These are phyloP conservation scores for Piper longum DNA, from an alignment of 164 flowering plant species.

Conservation along the genomic window DNA sequence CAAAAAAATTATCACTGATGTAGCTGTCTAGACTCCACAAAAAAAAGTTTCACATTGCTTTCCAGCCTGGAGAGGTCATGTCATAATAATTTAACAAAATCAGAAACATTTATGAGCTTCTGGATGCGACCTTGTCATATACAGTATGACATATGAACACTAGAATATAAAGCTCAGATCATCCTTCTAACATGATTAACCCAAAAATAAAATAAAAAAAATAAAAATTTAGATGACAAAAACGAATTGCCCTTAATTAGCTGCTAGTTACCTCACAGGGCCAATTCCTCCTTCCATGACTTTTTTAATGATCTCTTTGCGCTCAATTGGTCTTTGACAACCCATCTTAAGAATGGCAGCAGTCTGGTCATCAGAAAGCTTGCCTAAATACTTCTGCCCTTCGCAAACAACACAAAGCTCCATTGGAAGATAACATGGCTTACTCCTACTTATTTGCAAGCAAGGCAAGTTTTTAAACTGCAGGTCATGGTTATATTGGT, in stretches of 20 bases:
- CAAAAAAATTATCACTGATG: neutral
- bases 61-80: neutral
- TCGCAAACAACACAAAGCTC: slow-evolving; percentile 92
- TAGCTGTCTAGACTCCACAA: neutral
- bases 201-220: neutral
- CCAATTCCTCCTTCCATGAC: slow-evolving; percentile 69
- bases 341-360: slow-evolving; percentile 75
- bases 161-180: too few species aligned
- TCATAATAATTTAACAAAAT: too few species aligned
- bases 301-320: slow-evolving; percentile 58
- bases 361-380: slow-evolving; percentile 87
- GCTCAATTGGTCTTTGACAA: slow-evolving; percentile 65
- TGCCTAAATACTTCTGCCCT: slow-evolving; percentile 91
- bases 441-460: slow-evolving; percentile 84
- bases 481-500: slow-evolving; percentile 75
- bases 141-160: too few species aligned
- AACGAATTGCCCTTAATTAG: neutral
- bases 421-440: slow-evolving; percentile 92
- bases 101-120: too few species aligned
- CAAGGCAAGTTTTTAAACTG: slow-evolving; percentile 81
- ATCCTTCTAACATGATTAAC: too few species aligned
- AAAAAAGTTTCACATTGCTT: neutral
- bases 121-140: too few species aligned
- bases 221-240: neutral
- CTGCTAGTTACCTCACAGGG: slow-evolving; percentile 55